Conservation (phyloP, 768 basidiomycete genomes). For the Macrolepiota dolichaula region DNA sequence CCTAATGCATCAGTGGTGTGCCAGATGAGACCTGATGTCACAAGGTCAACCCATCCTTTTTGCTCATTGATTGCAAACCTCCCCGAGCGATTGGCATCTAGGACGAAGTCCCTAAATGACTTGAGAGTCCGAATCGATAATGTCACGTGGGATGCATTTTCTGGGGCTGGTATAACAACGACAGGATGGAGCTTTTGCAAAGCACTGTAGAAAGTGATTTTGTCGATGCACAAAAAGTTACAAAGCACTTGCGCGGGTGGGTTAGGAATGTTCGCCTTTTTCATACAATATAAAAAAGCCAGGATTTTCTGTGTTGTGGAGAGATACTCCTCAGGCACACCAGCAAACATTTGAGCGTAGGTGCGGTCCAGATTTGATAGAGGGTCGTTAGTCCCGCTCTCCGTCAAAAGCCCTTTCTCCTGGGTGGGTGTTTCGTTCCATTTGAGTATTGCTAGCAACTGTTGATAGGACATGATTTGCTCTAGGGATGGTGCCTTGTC, state of each 20-base stretch:
- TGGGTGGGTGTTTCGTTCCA: too few species aligned
- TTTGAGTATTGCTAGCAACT: too few species aligned
- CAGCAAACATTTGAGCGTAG: neutral
- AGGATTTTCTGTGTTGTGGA: neutral
- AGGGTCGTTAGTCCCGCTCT: neutral
- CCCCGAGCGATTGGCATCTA: neutral
- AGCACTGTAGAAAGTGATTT: neutral
- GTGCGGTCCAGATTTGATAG: constrained; percentile 1
- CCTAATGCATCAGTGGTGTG: neutral
- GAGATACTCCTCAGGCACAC: too few species aligned
- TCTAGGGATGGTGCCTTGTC: too few species aligned
- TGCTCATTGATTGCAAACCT: neutral
- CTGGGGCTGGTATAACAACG: neutral
- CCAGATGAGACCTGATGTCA: neutral
- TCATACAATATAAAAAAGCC: neutral
- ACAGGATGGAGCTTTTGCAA: neutral
- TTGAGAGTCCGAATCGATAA: neutral
- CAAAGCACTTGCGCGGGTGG: neutral
- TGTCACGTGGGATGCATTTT: neutral
- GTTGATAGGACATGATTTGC: too few species aligned
- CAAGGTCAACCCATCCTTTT: neutral
- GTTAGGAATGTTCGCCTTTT: too few species aligned
- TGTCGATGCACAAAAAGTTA: neutral
- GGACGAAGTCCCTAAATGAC: neutral
- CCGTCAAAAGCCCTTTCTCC: too few species aligned